Evolutionary conservation across 305 asterid species (phyloP), one percentile per base, ranked within the genome.

Genomic region (Solanum hybrid): DNA sequence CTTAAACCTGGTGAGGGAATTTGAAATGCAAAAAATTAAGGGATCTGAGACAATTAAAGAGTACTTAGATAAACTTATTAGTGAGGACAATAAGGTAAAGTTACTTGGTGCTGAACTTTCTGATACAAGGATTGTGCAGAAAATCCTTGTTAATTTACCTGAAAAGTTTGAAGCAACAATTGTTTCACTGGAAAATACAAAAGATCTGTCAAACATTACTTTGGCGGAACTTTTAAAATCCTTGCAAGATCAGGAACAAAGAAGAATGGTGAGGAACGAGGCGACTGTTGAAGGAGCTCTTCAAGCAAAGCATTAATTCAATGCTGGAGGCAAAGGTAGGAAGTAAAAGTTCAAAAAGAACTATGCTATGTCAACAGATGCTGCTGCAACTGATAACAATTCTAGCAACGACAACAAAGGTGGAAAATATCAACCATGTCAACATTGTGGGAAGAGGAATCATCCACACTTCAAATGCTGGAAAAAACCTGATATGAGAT

Each of bases 161-260:
- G 6, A 31, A 75, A 75, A 14, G n/a, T 75, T 75, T 75, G 37
- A 75, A 31, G 38, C 37, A 6, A 75, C 38, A 75, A 75, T 29
- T 14, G 38, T 0, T 75, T 75, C 45, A 75, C 4, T 31, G 13
- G 7, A 75, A 75, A 75, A 75, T 26, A 87, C 88, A 5, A 76
- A 85, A 36, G 78, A 90, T 85, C 1, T 88, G 38, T 90, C 92
- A 36, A 88, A 19, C 0, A 90, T 88, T 34, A 36, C 51, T 40
- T 40, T 40, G 51, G 51, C 2, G 5, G 15, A 40, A 40, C 51
- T 40, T 40, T 40, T 40, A 1, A 75, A 75, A 12, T 29, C 79
- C 19, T 14, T 14, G 9, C 77, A 71, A 71, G 77, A 15, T 11
- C 19, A 11, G 15, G 17, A 72, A 72, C 78, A 72, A 72, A 31